Evolutionary conservation across 768 basidiomycete genomes (phyloP).

Genomic region (Cystobasidium tubakii): DNA sequence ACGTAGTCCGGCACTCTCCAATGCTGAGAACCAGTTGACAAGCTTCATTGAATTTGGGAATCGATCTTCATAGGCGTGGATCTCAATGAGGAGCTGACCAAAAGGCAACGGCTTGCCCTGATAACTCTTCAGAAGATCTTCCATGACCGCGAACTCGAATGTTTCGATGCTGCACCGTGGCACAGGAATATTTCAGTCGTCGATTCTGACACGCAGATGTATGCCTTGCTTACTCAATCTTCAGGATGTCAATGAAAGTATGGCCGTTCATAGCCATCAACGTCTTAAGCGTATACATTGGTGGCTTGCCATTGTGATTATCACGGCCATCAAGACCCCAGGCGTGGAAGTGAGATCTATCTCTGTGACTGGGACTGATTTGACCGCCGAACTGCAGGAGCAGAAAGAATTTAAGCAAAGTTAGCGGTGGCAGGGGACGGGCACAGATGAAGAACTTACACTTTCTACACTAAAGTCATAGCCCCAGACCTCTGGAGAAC

Average conservation of each 20-base stretch:
- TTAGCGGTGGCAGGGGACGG: background rate
- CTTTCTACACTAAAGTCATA: conserved; percentile 38
- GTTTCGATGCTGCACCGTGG: conserved; percentile 32
- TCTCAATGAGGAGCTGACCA: conserved; percentile 39
- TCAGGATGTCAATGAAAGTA: conserved; percentile 40
- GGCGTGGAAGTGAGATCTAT: conserved; percentile 26
- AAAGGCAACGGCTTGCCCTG: conserved; percentile 38
- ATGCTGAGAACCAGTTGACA: background rate
- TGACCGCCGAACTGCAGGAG: conserved; percentile 29
- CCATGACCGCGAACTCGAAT: conserved; percentile 34
- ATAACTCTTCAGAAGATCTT: conserved; percentile 19
- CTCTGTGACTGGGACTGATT: background rate
- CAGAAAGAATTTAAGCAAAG: background rate
- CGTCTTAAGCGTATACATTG: conserved; percentile 29
- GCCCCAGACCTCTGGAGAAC: conserved; percentile 37
- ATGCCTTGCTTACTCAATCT: conserved; percentile 32
- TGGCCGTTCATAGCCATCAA: conserved; percentile 36
- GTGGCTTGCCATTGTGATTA: conserved; percentile 29
- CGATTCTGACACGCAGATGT: background rate
- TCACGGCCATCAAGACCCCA: conserved; percentile 27
- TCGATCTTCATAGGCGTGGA: conserved; percentile 38
- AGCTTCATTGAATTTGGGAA: conserved; percentile 11
- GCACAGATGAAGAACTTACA: background rate
- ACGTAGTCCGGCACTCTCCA: conserved; percentile 31
- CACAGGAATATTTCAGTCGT: background rate